Percentiles rank a stretch among this genome's conserved stretches.
Conservation (phyloP, 2,329 filamentous ascomycete species). For the Xylaria digitata region DNA sequence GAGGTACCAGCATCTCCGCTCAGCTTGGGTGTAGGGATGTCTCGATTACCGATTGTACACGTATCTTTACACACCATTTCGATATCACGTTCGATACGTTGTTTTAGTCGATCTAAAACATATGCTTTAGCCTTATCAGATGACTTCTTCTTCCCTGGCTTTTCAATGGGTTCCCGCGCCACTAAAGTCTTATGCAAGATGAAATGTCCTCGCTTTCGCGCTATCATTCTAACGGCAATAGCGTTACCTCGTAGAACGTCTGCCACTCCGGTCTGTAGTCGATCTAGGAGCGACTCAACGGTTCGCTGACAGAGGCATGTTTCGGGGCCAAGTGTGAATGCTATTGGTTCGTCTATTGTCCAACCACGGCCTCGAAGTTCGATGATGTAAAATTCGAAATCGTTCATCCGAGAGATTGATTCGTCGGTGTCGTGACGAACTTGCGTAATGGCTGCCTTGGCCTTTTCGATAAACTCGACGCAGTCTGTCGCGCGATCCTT, state of each 20-base stretch:
- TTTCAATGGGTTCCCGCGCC: conserved; percentile 52
- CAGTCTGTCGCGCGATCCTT: conserved; percentile 58
- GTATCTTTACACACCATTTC: conserved; percentile 64
- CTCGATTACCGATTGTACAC: conserved; percentile 56
- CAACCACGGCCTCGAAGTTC: conserved; percentile 61
- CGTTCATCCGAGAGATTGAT: conserved; percentile 56
- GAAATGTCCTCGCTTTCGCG: conserved; percentile 65
- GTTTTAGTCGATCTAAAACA: conserved; percentile 56
- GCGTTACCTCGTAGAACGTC: conserved; percentile 62
- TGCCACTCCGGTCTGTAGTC: conserved; percentile 62
- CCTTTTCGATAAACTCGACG: conserved; percentile 55
- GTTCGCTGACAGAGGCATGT: conserved; percentile 58
- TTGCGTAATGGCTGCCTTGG: conserved; percentile 53
- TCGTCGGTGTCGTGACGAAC: conserved; percentile 57
- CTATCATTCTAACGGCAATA: conserved; percentile 59
- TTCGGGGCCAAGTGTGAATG: conserved; percentile 57
- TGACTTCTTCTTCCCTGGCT: conserved; percentile 49
- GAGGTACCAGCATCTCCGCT: conserved; percentile 19
- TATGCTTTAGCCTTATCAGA: conserved; percentile 54
- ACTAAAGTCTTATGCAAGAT: conserved; percentile 62
- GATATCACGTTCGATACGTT: conserved; percentile 61
- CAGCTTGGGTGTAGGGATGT: conserved; percentile 32
- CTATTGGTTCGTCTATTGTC: conserved; percentile 59
- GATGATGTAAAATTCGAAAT: conserved; percentile 61
- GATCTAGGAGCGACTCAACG: conserved; percentile 62